These are phyloP conservation scores for Puccinia horiana DNA, from an alignment of 1,284 basidiomycete species.

Conservation along the genomic window DNA sequence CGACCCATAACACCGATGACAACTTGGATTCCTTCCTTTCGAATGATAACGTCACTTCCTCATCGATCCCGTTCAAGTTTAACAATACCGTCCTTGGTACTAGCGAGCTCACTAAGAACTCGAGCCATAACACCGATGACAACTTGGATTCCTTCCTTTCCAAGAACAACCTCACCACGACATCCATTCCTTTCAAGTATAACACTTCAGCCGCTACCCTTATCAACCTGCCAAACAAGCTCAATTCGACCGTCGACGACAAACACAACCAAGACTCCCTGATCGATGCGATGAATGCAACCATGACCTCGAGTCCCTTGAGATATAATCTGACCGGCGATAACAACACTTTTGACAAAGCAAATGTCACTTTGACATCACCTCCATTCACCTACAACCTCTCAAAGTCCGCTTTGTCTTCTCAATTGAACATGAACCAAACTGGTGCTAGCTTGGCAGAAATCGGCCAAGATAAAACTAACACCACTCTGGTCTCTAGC, in stretches of 20 bases:
- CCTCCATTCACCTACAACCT: background rate
- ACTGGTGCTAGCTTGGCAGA: background rate
- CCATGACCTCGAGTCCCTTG: background rate
- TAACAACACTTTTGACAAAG: background rate
- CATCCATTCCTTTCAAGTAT: background rate
- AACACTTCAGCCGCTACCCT: background rate
- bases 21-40: background rate
- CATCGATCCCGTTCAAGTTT: background rate
- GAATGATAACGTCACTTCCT: background rate
- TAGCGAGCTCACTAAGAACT: background rate
- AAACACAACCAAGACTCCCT: background rate
- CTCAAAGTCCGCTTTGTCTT: background rate
- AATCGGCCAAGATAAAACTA: background rate
- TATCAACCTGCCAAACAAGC: background rate
- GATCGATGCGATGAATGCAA: slow-evolving; percentile 11
- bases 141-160: background rate
- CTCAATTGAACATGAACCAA: background rate
- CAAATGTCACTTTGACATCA: background rate
- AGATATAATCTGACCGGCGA: background rate
- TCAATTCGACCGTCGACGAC: background rate
- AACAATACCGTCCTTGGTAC: background rate
- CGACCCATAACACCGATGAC: background rate
- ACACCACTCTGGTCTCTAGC: slow-evolving; percentile 7
- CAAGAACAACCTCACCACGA: background rate
- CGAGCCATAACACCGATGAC: background rate